Percentiles rank a stretch among this genome's conserved stretches.
These are phyloP conservation scores for Coemansia sp. DNA, from an alignment of 192 early-diverging fungal genomes.

Conservation along the genomic window DNA sequence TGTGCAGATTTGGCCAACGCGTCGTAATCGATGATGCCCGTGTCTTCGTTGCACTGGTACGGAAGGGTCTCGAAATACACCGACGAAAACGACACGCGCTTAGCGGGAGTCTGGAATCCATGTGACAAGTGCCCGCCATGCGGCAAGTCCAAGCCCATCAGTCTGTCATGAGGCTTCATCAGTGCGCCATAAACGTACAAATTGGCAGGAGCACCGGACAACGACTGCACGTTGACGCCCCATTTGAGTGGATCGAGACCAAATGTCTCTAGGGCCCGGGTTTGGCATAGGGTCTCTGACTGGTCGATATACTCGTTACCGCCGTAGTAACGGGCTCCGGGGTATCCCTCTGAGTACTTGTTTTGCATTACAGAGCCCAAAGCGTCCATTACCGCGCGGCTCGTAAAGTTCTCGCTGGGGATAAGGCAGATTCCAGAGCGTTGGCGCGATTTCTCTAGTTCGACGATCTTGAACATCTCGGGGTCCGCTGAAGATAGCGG, in stretches of 20 bases:
- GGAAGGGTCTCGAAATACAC: constrained; percentile 96
- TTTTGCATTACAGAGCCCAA: constrained; percentile 99
- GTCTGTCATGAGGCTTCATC: constrained; percentile 93
- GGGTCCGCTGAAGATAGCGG: constrained; percentile 79
- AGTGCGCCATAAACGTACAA: constrained; percentile 96
- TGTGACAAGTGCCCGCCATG: constrained; percentile 99
- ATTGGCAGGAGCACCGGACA: constrained; percentile 97
- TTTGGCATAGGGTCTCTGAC: constrained; percentile 92
- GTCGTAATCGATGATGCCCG: constrained; percentile 94
- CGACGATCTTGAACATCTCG: constrained; percentile 92
- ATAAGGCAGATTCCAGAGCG: constrained; percentile 91
- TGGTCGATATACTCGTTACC: constrained; percentile 98
- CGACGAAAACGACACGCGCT: constrained; percentile 96
- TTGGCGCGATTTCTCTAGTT: constrained; percentile 94
- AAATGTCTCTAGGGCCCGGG: constrained; percentile 95
- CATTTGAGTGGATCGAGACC: constrained; percentile 78
- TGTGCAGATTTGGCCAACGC: constrained; percentile 76
- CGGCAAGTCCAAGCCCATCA: constrained; percentile 98
- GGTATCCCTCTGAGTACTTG: constrained; percentile 99
- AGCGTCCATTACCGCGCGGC: constrained; percentile 91
- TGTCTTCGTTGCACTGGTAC: constrained; percentile 88
- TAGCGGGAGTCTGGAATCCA: constrained; percentile 95
- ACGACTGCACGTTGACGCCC: constrained; percentile 98
- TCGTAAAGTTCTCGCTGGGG: constrained; percentile 99
- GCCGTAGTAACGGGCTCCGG: constrained; percentile 97